Conservation (phyloP, 2,329 filamentous ascomycete genomes). For the Pseudogymnoascus sp. region DNA sequence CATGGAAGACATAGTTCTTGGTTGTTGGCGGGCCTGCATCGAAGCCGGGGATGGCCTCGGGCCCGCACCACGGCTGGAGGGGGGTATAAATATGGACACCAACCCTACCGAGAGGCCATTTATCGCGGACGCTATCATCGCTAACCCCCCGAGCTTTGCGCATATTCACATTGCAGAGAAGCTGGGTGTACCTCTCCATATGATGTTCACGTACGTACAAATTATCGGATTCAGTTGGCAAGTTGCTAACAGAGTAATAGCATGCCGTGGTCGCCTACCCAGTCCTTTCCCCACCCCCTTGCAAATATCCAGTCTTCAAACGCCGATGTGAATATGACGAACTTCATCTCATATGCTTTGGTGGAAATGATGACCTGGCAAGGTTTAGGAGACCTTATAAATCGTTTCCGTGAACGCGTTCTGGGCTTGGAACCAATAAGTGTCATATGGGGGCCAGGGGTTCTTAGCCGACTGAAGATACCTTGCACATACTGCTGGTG, state of each 20-base stretch:
- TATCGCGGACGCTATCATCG: conserved; percentile 70
- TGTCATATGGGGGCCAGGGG: conserved; percentile 68
- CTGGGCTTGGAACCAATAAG: conserved; percentile 66
- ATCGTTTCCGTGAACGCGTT: conserved; percentile 62
- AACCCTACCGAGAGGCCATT: conserved; percentile 47
- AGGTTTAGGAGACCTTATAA: conserved; percentile 72
- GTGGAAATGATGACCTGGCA: conserved; percentile 91
- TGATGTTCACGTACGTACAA: conserved; percentile 76
- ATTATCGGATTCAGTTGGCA: conserved; percentile 1
- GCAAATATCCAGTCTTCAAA: conserved; percentile 68
- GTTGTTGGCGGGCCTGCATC: conserved; percentile 81
- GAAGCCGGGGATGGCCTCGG: conserved; percentile 64
- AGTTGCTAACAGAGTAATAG: conserved; percentile 25
- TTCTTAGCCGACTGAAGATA: conserved; percentile 64
- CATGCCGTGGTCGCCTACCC: conserved; percentile 63
- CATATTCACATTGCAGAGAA: conserved; percentile 67
- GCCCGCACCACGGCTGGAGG: conserved; percentile 42
- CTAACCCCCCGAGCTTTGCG: conserved; percentile 66
- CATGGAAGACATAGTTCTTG: conserved; percentile 71
- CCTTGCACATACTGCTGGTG: conserved; percentile 67
- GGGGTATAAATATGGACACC: conserved; percentile 31
- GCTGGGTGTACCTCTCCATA: conserved; percentile 65
- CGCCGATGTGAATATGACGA: conserved; percentile 64
- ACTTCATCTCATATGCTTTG: conserved; percentile 73
- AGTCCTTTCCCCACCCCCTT: conserved; percentile 67